Percentiles rank a stretch among this genome's conserved stretches.
phyloP scores from a whole-genome alignment of 805 yeast genomes.

The Kluyveromyces starmeri region DNA sequence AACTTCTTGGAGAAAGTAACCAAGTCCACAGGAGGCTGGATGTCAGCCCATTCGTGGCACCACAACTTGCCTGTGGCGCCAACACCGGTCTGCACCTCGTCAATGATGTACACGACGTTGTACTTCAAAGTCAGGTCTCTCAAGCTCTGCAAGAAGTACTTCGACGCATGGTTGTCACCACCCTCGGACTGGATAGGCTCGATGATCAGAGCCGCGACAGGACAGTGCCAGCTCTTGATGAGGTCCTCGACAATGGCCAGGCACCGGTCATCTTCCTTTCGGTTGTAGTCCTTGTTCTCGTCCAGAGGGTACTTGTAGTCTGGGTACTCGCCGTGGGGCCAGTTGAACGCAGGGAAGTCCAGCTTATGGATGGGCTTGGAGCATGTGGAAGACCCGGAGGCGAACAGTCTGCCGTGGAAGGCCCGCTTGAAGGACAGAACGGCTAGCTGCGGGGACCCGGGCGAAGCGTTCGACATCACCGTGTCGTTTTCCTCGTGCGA shows the following conservation, averaged over 20 bases:
- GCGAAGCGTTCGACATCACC: conserved; percentile 73
- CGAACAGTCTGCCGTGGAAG: conserved; percentile 93
- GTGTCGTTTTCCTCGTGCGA: conserved; percentile 59
- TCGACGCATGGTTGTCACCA: conserved; percentile 65
- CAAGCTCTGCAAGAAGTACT: conserved; percentile 51
- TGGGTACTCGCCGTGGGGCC: conserved; percentile 97
- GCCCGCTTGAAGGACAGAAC: conserved; percentile 80
- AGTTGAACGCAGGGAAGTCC: conserved; percentile 85
- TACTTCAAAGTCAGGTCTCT: conserved; percentile 51
- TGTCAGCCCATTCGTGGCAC: conserved; percentile 64
- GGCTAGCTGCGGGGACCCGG: conserved; percentile 84
- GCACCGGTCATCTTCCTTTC: conserved; percentile 73
- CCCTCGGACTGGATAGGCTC: conserved; percentile 84
- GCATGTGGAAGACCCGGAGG: conserved; percentile 82
- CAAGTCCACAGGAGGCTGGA: conserved; percentile 55
- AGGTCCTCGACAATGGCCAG: conserved; percentile 65
- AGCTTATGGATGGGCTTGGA: conserved; percentile 93
- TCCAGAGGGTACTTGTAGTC: conserved; percentile 76
- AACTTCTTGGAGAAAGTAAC: conserved; percentile 66
- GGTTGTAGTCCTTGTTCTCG: conserved; percentile 52
- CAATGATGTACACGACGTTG: conserved; percentile 53
- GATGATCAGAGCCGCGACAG: conserved; percentile 81
- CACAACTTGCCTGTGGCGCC: conserved; percentile 67
- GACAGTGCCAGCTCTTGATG: conserved; percentile 56
- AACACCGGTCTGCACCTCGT: conserved; percentile 69